Evolutionary conservation across 2,329 filamentous ascomycete species (phyloP).

Genomic region (Pyricularia sp.): DNA sequence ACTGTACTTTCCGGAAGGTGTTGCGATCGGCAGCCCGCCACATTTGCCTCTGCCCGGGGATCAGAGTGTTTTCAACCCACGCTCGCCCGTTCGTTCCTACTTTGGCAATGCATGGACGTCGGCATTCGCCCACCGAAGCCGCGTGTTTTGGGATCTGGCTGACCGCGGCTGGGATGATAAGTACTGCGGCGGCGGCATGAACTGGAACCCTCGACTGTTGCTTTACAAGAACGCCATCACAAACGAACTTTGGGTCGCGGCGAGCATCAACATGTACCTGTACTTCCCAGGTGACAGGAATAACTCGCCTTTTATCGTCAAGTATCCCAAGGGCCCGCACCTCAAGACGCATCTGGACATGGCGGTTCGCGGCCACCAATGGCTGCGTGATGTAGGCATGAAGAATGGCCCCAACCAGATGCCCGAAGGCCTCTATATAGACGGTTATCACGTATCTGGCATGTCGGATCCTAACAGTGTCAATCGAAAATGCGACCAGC

Average conservation of each 20-base stretch:
- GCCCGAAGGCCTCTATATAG: constrained; percentile 58
- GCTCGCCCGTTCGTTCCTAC: constrained; percentile 38
- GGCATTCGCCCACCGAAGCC: constrained; percentile 72
- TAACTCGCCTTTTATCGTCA: constrained; percentile 51
- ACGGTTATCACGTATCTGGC: constrained; percentile 78
- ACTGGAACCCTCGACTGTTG: constrained; percentile 70
- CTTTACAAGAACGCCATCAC: constrained; percentile 97
- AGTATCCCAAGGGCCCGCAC: constrained; percentile 22
- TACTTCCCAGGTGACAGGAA: constrained; percentile 77
- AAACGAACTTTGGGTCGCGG: constrained; percentile 80
- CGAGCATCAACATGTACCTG: constrained; percentile 81
- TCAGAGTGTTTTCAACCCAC: constrained; percentile 23
- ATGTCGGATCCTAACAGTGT: constrained; percentile 49
- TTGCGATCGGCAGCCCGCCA: not conserved
- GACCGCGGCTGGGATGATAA: constrained; percentile 70
- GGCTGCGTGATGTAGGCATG: constrained; percentile 76
- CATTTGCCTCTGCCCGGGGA: constrained; percentile 15
- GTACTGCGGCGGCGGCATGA: constrained; percentile 81
- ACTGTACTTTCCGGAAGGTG: constrained; percentile 41
- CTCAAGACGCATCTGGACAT: constrained; percentile 61
- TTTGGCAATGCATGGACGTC: constrained; percentile 68
- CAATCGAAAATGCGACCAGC: constrained; percentile 66
- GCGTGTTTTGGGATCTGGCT: constrained; percentile 78
- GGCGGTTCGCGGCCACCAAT: constrained; percentile 69
- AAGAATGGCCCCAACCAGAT: constrained; percentile 43